Evolutionary conservation across 441 rosid species (phyloP), one percentile per base, ranked within the genome.

Genomic region (Populus hybrid): DNA sequence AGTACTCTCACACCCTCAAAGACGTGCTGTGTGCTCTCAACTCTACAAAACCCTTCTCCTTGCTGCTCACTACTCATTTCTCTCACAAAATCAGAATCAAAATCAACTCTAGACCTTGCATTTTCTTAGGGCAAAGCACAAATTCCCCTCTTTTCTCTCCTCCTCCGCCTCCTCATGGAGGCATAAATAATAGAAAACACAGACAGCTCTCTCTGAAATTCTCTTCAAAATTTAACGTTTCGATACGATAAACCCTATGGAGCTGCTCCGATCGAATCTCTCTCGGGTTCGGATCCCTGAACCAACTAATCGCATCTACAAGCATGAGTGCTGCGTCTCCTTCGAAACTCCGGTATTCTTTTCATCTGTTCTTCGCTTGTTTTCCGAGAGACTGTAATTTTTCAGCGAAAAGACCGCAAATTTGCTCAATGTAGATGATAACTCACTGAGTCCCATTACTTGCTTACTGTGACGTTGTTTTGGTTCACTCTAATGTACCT

Each of bases 211-310:
- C 32, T 30, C 32, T 30, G 4, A 30, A 30, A 30, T 30, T 30
- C 32, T 30, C 32, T 30, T 28, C 3, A 28, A 28, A 28, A 28
- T n/a, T n/a, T n/a, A 50, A 50, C 59, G 59, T 50, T 50, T 50
- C 59, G 59, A 50, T 16, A 26, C 8, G n/a, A 57, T 8, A 71
- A 75, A 78, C 82, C 88, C 90, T 63, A 91, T 94, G 99, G 99
- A 94, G 65, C 81, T 89, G 72, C 98, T 96, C 85, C 98, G 98
- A 87, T 92, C 99, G 75, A 89, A 89, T 81, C 93, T 96, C 74
- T 90, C 92, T 77, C 92, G 98, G 78, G 99, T 96, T 81, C 98
- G 98, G 90, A 94, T 95, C 84, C 98, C 98, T 2, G 98, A 94
- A 80, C 99, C 98, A 6, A 95, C 99, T 71, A 94, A 90, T 75